A percentile compares a stretch with the other conserved stretches of the same genome.
phyloP scores from a whole-genome alignment of 176 grass and related monocot genomes.

The Carex kokanica region DNA sequence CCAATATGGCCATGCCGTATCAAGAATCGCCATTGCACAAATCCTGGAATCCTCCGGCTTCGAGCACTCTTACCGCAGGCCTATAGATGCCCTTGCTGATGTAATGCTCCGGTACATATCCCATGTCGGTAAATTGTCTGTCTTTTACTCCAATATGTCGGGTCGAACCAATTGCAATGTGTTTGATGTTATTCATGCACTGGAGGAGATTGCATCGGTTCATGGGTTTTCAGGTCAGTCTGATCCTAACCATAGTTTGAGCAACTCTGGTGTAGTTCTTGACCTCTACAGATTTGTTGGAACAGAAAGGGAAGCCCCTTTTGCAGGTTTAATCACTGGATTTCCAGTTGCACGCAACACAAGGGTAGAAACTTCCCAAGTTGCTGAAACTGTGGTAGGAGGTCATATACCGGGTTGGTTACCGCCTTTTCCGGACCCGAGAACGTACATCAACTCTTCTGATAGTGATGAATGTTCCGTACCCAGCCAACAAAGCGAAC shows the following conservation, averaged over 20 bases:
- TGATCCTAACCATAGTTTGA: slow-evolving; percentile 48
- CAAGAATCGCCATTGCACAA: slow-evolving; percentile 57
- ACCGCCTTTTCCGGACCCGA: slow-evolving; percentile 60
- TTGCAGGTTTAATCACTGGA: slow-evolving; percentile 38
- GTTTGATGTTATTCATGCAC: slow-evolving; percentile 66
- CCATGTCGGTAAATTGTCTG: slow-evolving; percentile 53
- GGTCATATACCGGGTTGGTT: slow-evolving; percentile 75
- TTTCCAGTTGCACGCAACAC: slow-evolving; percentile 45
- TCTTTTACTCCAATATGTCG: slow-evolving; percentile 60
- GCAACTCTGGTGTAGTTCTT: slow-evolving; percentile 50
- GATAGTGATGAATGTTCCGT: slow-evolving; percentile 51
- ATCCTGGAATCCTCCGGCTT: slow-evolving; percentile 64
- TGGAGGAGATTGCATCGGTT: slow-evolving; percentile 57
- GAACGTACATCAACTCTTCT: slow-evolving; percentile 43
- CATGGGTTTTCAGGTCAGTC: slow-evolving; percentile 58
- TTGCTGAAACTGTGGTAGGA: slow-evolving; percentile 32
- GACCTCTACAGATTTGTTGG: slow-evolving; percentile 56
- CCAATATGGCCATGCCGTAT: slow-evolving; percentile 60
- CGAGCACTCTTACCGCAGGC: slow-evolving; percentile 50
- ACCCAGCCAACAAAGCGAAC: slow-evolving; percentile 55
- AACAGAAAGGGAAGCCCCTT: slow-evolving; percentile 48
- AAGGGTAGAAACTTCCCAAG: slow-evolving; percentile 22
- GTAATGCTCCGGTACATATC: slow-evolving; percentile 60
- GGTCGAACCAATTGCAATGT: slow-evolving; percentile 64
- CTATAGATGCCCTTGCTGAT: slow-evolving; percentile 64